Conservation (phyloP, 2,329 filamentous ascomycete species). For the Colletotrichum karsti region DNA sequence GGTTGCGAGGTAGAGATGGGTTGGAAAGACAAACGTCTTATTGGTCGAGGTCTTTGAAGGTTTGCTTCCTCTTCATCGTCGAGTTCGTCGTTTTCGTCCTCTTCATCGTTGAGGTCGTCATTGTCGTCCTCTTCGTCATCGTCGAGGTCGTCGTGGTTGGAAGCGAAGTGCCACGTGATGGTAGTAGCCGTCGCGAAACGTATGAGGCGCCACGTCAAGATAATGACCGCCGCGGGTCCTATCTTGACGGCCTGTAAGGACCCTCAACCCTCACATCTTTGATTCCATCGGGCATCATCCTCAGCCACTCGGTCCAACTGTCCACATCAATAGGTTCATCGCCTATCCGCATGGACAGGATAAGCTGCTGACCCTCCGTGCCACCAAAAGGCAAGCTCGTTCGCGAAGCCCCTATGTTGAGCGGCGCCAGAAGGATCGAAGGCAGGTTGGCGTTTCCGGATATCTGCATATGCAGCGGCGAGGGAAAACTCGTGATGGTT, state of each 20-base stretch:
- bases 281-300: slow-evolving; percentile 65
- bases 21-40: not conserved
- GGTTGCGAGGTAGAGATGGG: not conserved
- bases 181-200: too few species aligned
- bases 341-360: slow-evolving; percentile 58
- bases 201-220: slow-evolving; percentile 1
- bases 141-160: too few species aligned
- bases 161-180: too few species aligned
- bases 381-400: slow-evolving; percentile 50
- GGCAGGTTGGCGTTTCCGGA: slow-evolving; percentile 61
- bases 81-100: too few species aligned
- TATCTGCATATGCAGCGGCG: slow-evolving; percentile 64
- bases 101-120: too few species aligned
- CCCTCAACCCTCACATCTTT: slow-evolving; percentile 64
- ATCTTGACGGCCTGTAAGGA: slow-evolving; percentile 51
- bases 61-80: too few species aligned
- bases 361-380: slow-evolving; percentile 56
- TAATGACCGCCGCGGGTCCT: not conserved
- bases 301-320: slow-evolving; percentile 66
- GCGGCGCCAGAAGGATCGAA: slow-evolving; percentile 63
- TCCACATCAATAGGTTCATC: slow-evolving; percentile 62
- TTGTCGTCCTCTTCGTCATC: too few species aligned
- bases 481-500: slow-evolving; percentile 56
- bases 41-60: too few species aligned
- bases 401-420: slow-evolving; percentile 49